phyloP scores from a whole-genome alignment of 2,329 filamentous ascomycete genomes.

The Colletotrichum horii region DNA sequence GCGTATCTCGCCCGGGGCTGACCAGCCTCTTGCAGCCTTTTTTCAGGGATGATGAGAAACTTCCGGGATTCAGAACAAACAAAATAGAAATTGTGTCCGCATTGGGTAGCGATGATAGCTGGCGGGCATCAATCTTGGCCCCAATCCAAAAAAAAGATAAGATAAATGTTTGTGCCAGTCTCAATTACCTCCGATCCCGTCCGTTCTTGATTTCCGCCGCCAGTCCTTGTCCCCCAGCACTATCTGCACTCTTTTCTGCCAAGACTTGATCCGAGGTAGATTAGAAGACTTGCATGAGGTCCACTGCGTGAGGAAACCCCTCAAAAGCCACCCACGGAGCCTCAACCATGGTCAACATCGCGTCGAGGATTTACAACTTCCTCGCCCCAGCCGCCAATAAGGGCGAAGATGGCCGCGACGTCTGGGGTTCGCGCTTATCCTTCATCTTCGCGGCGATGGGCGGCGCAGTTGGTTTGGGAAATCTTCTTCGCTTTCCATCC shows the following conservation, averaged over 20 bases:
- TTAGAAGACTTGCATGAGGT: neutral
- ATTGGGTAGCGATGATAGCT: neutral
- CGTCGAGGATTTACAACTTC: conserved; percentile 18
- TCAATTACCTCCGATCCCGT: neutral
- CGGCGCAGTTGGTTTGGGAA: conserved; percentile 58
- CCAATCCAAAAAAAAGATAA: neutral
- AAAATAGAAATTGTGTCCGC: neutral
- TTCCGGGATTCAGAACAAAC: neutral
- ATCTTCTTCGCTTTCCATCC: conserved; percentile 59
- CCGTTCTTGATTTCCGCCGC: no score
- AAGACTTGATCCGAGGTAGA: neutral
- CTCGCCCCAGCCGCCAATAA: conserved; percentile 27
- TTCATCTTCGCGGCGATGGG: conserved; percentile 57
- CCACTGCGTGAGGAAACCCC: no score
- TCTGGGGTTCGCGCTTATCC: conserved; percentile 51
- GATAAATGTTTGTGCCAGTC: neutral
- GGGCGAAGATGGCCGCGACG: conserved; percentile 37
- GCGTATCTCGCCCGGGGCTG: neutral
- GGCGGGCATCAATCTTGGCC: neutral
- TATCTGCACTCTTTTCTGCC: no score
- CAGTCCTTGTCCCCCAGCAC: no score
- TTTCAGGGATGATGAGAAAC: neutral
- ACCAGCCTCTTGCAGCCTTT: neutral
- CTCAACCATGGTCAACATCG: neutral
- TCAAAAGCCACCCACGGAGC: neutral